phyloP scores from a whole-genome alignment of 176 grass and related monocot genomes.

The Carex pumila region DNA sequence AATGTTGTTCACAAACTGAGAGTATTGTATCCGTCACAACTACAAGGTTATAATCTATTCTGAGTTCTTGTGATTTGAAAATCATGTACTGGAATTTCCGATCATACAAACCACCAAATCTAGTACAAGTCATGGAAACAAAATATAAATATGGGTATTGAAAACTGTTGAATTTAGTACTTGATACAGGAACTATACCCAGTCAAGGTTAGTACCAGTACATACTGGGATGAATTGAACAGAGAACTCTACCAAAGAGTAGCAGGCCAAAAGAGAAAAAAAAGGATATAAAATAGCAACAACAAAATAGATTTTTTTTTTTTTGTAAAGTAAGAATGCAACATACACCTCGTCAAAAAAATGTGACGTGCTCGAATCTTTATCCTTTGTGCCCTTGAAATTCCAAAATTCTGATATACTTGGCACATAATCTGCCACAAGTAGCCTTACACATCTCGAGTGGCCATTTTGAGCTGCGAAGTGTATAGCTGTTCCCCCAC shows the following conservation, averaged over 20 bases:
- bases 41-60: background rate
- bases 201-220: background rate
- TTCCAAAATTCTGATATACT: conserved; percentile 79
- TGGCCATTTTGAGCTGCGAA: conserved; percentile 93
- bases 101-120: background rate
- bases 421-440: conserved; percentile 74
- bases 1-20: background rate
- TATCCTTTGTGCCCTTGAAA: conserved; percentile 43
- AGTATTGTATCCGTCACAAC: background rate
- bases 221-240: background rate
- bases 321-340: conserved; percentile 36
- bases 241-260: background rate
- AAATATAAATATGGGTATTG: background rate
- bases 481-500: conserved; percentile 81
- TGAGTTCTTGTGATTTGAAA: background rate
- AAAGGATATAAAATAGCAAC: background rate
- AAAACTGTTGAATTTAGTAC: background rate
- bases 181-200: background rate
- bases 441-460: conserved; percentile 69
- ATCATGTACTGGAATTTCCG: background rate
- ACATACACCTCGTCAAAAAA: conserved; percentile 64
- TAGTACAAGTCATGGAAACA: background rate
- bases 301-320: background rate
- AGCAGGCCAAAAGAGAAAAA: background rate
- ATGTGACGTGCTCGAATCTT: conserved; percentile 16